phyloP scores from a whole-genome alignment of 2,329 filamentous ascomycete genomes.

The Myriosclerotinia duriaeana region DNA sequence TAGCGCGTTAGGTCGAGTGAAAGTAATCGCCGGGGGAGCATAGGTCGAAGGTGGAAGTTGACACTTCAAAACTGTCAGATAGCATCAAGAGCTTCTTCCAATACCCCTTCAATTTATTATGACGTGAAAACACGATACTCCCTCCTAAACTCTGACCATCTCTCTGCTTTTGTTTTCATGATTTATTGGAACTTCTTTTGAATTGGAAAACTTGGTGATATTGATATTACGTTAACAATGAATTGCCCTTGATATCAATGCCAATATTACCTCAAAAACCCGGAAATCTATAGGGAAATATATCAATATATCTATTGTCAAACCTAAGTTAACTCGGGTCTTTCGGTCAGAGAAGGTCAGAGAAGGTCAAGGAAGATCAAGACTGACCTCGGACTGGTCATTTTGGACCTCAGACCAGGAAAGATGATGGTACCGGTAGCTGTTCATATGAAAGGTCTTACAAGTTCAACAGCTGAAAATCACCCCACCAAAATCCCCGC shows the following conservation, averaged over 20 bases:
- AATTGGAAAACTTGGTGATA: background rate
- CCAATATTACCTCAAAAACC: background rate
- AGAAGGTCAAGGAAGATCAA: background rate
- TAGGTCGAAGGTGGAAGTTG: conserved; percentile 48
- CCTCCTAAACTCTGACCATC: background rate
- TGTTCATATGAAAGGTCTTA: background rate
- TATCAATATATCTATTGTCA: background rate
- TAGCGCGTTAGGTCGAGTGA: conserved; percentile 52
- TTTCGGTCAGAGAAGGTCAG: background rate
- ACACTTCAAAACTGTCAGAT: conserved; percentile 44
- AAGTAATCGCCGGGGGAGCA: conserved; percentile 49
- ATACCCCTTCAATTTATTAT: conserved; percentile 29
- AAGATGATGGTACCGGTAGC: background rate
- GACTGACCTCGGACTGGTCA: background rate
- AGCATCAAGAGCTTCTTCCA: conserved; percentile 43
- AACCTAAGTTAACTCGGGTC: background rate
- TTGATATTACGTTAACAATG: background rate
- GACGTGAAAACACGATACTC: conserved; percentile 21
- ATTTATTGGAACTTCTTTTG: background rate
- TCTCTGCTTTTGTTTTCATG: background rate
- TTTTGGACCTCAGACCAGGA: no score
- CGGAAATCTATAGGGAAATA: background rate
- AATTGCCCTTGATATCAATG: background rate
- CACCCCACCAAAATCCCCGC: conserved; percentile 14
- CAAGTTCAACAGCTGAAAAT: background rate